Conservation (phyloP, 805 yeast species). For the Saturnispora zaruensis region DNA sequence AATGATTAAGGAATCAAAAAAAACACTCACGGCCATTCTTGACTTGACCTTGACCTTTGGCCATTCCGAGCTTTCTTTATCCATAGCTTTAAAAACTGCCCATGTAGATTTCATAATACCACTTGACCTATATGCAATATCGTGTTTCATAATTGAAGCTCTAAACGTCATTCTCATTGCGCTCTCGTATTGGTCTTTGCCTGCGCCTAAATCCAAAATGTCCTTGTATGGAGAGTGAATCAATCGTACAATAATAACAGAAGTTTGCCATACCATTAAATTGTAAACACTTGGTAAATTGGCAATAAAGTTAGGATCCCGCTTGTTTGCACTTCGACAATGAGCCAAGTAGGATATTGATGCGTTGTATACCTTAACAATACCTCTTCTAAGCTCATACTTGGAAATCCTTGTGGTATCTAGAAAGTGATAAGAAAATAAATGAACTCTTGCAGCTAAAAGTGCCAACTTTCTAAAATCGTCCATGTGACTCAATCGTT, state of each 20-base stretch:
- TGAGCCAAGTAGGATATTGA: conserved; percentile 65
- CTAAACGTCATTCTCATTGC: conserved; percentile 63
- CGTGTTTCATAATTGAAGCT: conserved; percentile 85
- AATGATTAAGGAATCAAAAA: conserved; percentile 83
- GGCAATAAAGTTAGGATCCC: conserved; percentile 54
- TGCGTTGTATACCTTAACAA: conserved; percentile 72
- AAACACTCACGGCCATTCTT: conserved; percentile 86
- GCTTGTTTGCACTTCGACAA: conserved; percentile 49
- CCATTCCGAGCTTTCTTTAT: conserved; percentile 38
- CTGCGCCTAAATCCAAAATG: conserved; percentile 60
- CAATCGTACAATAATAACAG: conserved; percentile 72
- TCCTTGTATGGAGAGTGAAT: conserved; percentile 65
- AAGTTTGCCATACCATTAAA: conserved; percentile 83
- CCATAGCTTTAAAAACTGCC: conserved; percentile 69
- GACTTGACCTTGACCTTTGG: conserved; percentile 56
- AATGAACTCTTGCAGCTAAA: conserved; percentile 69
- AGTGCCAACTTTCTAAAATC: conserved; percentile 63
- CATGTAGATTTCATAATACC: conserved; percentile 93
- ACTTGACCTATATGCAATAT: conserved; percentile 84
- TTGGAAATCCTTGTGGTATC: conserved; percentile 44
- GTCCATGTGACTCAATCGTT: conserved; percentile 41
- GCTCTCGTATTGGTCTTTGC: conserved; percentile 56
- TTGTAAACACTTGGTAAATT: conserved; percentile 81
- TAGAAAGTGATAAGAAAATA: conserved; percentile 73
- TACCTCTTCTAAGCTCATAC: conserved; percentile 62